Conservation (phyloP, 768 basidiomycete species). For the Leucocoprinus sp. region DNA sequence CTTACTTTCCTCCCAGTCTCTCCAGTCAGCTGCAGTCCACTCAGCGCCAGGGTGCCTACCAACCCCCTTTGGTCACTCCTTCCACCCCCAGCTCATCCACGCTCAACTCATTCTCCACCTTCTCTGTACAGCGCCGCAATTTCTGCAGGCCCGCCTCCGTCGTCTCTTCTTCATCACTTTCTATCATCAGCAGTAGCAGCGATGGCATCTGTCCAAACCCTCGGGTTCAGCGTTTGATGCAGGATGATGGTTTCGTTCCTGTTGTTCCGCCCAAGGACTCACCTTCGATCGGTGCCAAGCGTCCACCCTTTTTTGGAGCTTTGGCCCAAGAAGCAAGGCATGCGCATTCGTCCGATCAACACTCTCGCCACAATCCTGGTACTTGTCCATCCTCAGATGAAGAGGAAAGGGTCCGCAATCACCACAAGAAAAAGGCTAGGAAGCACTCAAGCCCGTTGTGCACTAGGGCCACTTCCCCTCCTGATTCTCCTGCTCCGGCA, state of each 20-base stretch:
- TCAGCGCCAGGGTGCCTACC: conserved; percentile 47
- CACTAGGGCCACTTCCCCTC: conserved; percentile 8
- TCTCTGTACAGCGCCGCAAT: conserved; percentile 29
- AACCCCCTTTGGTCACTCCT: conserved; percentile 47
- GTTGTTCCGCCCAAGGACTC: conserved; percentile 27
- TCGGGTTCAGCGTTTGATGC: conserved; percentile 42
- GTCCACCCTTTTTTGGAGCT: conserved; percentile 52
- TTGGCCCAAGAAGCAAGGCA: conserved; percentile 22
- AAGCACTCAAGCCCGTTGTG: conserved; percentile 18
- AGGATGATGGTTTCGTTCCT: conserved; percentile 37
- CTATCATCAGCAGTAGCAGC: conserved; percentile 29
- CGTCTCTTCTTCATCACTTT: conserved; percentile 36
- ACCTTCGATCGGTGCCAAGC: conserved; percentile 32
- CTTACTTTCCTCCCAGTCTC: conserved; percentile 30
- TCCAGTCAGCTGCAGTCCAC: conserved; percentile 60
- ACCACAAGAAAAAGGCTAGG: conserved; percentile 55
- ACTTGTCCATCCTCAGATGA: conserved; percentile 63
- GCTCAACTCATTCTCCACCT: conserved; percentile 38
- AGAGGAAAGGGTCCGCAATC: conserved; percentile 58
- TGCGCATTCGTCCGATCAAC: conserved; percentile 12
- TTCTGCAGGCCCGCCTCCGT: conserved; percentile 41
- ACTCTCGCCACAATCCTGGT: conserved; percentile 26
- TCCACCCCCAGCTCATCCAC: conserved; percentile 64
- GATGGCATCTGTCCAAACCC: conserved; percentile 33
- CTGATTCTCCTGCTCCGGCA: conserved; percentile 14